Percentiles rank a stretch among this genome's conserved stretches.
Evolutionary conservation across 139 green algal species (phyloP).

Genomic region (Chlorella sp.): DNA sequence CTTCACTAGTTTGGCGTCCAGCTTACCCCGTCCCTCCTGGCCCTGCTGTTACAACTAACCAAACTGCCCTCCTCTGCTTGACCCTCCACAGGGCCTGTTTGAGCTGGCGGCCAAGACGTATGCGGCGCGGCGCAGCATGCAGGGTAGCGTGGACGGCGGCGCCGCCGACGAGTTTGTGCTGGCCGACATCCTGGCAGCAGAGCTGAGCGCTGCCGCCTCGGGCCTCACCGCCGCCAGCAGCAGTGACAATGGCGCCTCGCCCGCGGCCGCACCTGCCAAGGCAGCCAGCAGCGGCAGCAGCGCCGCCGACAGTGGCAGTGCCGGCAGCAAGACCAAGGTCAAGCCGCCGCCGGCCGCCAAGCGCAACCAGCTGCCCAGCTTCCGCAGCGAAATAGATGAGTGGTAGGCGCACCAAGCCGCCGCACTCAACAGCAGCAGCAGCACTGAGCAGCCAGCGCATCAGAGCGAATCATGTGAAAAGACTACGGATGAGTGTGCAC

Average conservation of each 20-base stretch:
- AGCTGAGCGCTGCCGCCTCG: neutral
- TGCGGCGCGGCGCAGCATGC: conserved; percentile 8
- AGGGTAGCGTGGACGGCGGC: conserved; percentile 14
- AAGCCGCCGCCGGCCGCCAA: neutral
- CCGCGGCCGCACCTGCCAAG: neutral
- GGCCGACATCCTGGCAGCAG: neutral
- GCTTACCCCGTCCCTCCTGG: too few relatives aligned
- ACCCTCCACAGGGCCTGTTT: conserved; percentile 51
- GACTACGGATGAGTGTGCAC: too few relatives aligned
- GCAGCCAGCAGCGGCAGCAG: too few relatives aligned
- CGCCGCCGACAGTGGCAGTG: too few relatives aligned
- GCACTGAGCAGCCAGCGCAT: too few relatives aligned
- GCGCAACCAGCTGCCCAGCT: neutral
- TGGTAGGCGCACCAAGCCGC: conserved; percentile 6
- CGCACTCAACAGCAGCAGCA: neutral
- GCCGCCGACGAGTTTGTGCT: neutral
- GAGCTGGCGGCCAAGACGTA: conserved; percentile 55
- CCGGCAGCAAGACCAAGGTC: too few relatives aligned
- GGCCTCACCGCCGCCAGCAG: neutral
- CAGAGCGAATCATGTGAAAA: too few relatives aligned
- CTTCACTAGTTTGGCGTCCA: too few relatives aligned
- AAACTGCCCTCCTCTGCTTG: too few relatives aligned
- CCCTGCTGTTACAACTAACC: too few relatives aligned
- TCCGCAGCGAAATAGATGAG: conserved; percentile 41
- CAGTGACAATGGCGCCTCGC: neutral